These are phyloP conservation scores for Trametes hirsuta DNA, from an alignment of 1,284 basidiomycete species.

Conservation along the genomic window DNA sequence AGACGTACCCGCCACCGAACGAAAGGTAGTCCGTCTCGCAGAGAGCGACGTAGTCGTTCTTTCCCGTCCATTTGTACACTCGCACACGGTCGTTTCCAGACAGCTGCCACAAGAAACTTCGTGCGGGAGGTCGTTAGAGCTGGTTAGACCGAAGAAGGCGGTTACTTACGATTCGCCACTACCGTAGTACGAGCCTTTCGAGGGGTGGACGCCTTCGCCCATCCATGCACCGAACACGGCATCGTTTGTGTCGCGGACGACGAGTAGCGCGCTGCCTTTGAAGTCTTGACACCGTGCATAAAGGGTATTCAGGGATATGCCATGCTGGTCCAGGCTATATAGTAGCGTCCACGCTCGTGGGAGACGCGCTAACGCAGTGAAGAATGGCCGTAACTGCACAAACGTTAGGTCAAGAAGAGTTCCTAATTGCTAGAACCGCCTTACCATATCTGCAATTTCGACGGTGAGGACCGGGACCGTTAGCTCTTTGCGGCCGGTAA, in stretches of 20 bases:
- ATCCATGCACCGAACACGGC: constrained; percentile 81
- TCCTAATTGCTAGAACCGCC: constrained; percentile 27
- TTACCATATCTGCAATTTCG: constrained; percentile 62
- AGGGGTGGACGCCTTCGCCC: constrained; percentile 68
- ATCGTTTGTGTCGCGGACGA: constrained; percentile 64
- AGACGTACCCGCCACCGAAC: constrained; percentile 86
- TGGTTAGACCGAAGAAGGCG: neutral
- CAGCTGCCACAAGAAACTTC: constrained; percentile 78
- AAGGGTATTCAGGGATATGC: constrained; percentile 89
- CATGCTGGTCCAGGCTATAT: constrained; percentile 95
- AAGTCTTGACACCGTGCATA: constrained; percentile 66
- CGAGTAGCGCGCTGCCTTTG: constrained; percentile 53
- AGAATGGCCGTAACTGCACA: constrained; percentile 64
- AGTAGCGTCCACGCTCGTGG: constrained; percentile 84
- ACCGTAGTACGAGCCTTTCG: constrained; percentile 76
- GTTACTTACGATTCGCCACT: constrained; percentile 80
- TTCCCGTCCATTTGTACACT: constrained; percentile 87
- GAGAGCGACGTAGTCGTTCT: constrained; percentile 89
- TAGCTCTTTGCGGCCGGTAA: constrained; percentile 49
- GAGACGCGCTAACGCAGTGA: constrained; percentile 84
- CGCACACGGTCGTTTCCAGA: constrained; percentile 48
- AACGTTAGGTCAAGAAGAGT: too few species aligned
- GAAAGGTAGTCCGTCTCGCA: constrained; percentile 83
- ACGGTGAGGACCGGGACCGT: constrained; percentile 60
- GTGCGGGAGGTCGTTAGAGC: too few species aligned